Conservation (phyloP, 345 rosid genomes). For the Syzygium grande region DNA sequence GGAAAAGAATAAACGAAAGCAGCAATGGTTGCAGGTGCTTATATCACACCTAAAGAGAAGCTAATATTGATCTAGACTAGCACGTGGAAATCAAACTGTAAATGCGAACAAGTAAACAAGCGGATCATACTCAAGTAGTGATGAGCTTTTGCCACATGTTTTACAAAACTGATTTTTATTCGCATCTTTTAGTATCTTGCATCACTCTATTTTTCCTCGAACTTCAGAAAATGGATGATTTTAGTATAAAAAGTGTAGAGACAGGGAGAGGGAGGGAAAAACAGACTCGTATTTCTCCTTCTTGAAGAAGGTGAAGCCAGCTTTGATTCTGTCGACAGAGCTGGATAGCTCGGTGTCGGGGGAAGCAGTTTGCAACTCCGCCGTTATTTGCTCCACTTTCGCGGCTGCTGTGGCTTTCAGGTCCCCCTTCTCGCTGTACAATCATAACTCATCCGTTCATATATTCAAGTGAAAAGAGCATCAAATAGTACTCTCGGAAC, state of each 20-base stretch:
- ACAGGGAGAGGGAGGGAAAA: background rate
- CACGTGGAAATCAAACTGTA: background rate
- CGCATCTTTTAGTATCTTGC: background rate
- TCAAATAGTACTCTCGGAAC: background rate
- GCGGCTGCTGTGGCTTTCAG: slow-evolving; percentile 68
- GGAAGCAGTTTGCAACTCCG: slow-evolving; percentile 39
- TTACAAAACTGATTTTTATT: background rate
- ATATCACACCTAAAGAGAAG: background rate
- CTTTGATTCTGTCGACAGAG: slow-evolving; percentile 50
- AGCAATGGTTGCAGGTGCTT: background rate
- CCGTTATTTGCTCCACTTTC: slow-evolving; percentile 64
- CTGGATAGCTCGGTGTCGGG: slow-evolving; percentile 27
- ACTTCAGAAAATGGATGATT: background rate
- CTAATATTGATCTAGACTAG: background rate
- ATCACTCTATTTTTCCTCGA: background rate
- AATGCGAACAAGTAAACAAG: background rate
- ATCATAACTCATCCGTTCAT: background rate
- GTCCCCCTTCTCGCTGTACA: slow-evolving; percentile 68
- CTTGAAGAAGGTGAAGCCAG: slow-evolving; percentile 81
- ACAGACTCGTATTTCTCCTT: slow-evolving; percentile 79
- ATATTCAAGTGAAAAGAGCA: background rate
- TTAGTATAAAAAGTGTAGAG: background rate
- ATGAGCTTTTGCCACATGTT: background rate
- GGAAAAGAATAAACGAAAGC: background rate
- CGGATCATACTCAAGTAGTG: background rate